A percentile compares a stretch with the other conserved stretches of the same genome.
phyloP scores from a whole-genome alignment of 441 rosid genomes.

The Croton setiger region DNA sequence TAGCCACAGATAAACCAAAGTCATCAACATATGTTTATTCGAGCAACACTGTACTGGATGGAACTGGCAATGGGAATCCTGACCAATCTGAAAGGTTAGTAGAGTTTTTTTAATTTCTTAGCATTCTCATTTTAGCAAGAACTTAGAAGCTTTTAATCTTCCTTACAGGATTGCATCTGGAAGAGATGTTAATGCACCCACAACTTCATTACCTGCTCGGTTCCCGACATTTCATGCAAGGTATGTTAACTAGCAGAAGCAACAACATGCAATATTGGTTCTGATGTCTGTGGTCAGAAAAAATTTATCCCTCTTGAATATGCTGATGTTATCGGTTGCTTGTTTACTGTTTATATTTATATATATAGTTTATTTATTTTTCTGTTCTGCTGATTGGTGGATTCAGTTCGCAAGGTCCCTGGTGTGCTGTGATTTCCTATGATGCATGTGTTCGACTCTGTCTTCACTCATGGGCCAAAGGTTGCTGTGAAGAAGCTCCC shows the following conservation, averaged over 20 bases:
- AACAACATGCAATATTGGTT: background rate
- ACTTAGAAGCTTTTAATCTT: background rate
- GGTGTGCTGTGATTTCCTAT: constrained; percentile 82
- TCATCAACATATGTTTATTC: constrained; percentile 10
- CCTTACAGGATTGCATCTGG: constrained; percentile 37
- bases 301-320: background rate
- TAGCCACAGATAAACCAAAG: constrained; percentile 19
- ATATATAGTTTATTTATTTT: background rate
- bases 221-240: constrained; percentile 82
- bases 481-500: constrained; percentile 69
- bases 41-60: constrained; percentile 15
- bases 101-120: constrained; percentile 4
- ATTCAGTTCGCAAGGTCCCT: constrained; percentile 75
- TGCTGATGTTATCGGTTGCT: too few relatives aligned
- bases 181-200: constrained; percentile 28
- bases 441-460: constrained; percentile 87
- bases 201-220: constrained; percentile 46
- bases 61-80: constrained; percentile 18
- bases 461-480: constrained; percentile 79
- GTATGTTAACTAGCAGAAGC: constrained; percentile 36
- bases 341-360: background rate
- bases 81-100: constrained; percentile 40
- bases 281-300: background rate
- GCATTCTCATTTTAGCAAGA: constrained; percentile 6
- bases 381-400: constrained; percentile 8